Conservation (phyloP, 805 yeast genomes). For the Metschnikowia kofuensis region DNA sequence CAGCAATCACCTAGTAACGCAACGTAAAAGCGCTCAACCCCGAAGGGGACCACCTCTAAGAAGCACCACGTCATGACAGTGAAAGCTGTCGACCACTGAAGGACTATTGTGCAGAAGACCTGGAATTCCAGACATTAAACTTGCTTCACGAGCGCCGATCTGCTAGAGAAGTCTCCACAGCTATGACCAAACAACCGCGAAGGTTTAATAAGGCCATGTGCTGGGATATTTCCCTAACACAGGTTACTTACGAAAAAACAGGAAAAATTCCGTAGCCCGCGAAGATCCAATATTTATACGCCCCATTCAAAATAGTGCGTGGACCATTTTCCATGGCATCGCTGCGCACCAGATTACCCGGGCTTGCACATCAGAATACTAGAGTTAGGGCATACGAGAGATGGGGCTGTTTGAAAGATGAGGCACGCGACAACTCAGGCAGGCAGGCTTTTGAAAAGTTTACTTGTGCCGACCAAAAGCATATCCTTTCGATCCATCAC, state of each 20-base stretch:
- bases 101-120: slow-evolving; percentile 49
- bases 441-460: too few species aligned
- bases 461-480: too few species aligned
- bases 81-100: slow-evolving; percentile 20
- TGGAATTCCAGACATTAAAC: slow-evolving; percentile 39
- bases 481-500: too few species aligned
- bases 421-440: too few species aligned
- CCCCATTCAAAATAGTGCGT: slow-evolving; percentile 2
- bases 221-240: slow-evolving; percentile 51
- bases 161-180: slow-evolving; percentile 46
- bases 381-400: slow-evolving; percentile 3
- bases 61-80: slow-evolving; percentile 11
- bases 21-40: slow-evolving; percentile 50
- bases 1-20: slow-evolving; percentile 20
- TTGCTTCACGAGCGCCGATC: slow-evolving; percentile 77
- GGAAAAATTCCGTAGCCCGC: slow-evolving; percentile 9
- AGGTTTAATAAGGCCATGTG: slow-evolving; percentile 24
- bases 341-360: slow-evolving; percentile 8
- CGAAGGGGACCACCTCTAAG: slow-evolving; percentile 38
- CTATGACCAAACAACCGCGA: slow-evolving; percentile 26
- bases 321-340: slow-evolving; percentile 6
- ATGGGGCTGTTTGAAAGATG: not conserved
- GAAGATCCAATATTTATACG: slow-evolving; percentile 3
- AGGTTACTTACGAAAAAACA: slow-evolving; percentile 2
- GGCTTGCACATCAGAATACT: slow-evolving; percentile 6